These are phyloP conservation scores for Acidiella bohemica DNA, from an alignment of 495 filamentous ascomycete genomes.

Conservation along the genomic window DNA sequence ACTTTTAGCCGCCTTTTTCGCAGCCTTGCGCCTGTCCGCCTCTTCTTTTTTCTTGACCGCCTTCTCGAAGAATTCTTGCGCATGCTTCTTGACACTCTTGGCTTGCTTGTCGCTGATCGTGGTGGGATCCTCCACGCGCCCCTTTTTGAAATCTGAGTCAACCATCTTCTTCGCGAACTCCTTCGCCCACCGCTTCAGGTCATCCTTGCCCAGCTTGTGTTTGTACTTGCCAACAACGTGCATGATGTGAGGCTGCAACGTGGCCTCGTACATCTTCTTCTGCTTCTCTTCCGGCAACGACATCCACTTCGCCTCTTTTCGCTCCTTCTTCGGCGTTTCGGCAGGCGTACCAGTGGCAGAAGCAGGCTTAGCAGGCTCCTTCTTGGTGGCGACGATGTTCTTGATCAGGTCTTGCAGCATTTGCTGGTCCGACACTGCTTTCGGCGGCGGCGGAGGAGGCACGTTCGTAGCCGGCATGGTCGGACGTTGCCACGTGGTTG, in stretches of 20 bases:
- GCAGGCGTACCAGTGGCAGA: slow-evolving; percentile 37
- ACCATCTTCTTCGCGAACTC: slow-evolving; percentile 78
- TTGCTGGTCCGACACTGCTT: slow-evolving; percentile 51
- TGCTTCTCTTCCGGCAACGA: slow-evolving; percentile 68
- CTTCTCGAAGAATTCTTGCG: slow-evolving; percentile 74
- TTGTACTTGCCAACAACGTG: slow-evolving; percentile 75
- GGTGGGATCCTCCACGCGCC: slow-evolving; percentile 70
- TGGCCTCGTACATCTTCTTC: slow-evolving; percentile 86
- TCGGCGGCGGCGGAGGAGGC: slow-evolving; percentile 45
- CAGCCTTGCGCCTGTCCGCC: slow-evolving; percentile 51
- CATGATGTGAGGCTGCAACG: slow-evolving; percentile 70
- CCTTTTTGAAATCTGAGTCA: slow-evolving; percentile 75
- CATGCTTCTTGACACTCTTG: slow-evolving; percentile 66
- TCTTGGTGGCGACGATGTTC: slow-evolving; percentile 56
- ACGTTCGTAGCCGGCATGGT: slow-evolving; percentile 47
- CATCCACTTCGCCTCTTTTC: slow-evolving; percentile 72
- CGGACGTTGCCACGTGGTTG: slow-evolving; percentile 68
- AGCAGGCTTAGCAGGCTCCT: slow-evolving; percentile 43
- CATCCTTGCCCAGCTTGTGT: slow-evolving; percentile 69
- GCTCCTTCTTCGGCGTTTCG: slow-evolving; percentile 44
- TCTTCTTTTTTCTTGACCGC: slow-evolving; percentile 60
- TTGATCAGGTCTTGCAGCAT: slow-evolving; percentile 75
- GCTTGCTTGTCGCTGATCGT: slow-evolving; percentile 64
- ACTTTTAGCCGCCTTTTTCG: slow-evolving; percentile 32
- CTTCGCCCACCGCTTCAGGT: slow-evolving; percentile 76